Evolutionary conservation across 257 asterid species (phyloP).

Genomic region (Verbena officinalis): DNA sequence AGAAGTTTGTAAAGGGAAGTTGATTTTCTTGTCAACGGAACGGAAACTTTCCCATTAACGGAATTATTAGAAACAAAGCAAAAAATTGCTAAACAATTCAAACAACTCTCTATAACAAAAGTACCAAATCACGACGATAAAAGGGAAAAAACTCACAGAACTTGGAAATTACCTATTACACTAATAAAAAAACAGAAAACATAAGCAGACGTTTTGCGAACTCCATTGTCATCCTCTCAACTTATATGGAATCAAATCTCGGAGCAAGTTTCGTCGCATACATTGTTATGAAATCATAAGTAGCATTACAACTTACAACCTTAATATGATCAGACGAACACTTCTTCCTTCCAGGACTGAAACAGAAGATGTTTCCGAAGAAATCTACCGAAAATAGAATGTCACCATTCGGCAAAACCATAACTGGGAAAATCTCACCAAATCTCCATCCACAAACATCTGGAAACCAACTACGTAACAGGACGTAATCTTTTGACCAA

Average conservation of each 20-base stretch:
- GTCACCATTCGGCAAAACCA: background rate
- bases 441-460: background rate
- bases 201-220: background rate
- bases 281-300: too few relatives aligned
- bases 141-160: background rate
- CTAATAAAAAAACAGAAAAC: background rate
- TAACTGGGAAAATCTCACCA: background rate
- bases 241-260: background rate
- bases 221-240: too few relatives aligned
- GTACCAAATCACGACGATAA: background rate
- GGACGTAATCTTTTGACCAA: background rate
- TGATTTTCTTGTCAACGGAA: too few relatives aligned
- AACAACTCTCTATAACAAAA: background rate
- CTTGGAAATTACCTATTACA: background rate
- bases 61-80: too few relatives aligned
- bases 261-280: constrained; percentile 1
- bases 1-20: too few relatives aligned
- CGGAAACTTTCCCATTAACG: too few relatives aligned
- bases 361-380: background rate
- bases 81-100: background rate
- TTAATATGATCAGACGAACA: background rate
- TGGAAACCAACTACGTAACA: background rate
- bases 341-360: background rate
- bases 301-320: background rate
- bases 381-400: background rate